phyloP scores from a whole-genome alignment of 2,329 filamentous ascomycete species.

The Plectosphaerella plurivora region DNA sequence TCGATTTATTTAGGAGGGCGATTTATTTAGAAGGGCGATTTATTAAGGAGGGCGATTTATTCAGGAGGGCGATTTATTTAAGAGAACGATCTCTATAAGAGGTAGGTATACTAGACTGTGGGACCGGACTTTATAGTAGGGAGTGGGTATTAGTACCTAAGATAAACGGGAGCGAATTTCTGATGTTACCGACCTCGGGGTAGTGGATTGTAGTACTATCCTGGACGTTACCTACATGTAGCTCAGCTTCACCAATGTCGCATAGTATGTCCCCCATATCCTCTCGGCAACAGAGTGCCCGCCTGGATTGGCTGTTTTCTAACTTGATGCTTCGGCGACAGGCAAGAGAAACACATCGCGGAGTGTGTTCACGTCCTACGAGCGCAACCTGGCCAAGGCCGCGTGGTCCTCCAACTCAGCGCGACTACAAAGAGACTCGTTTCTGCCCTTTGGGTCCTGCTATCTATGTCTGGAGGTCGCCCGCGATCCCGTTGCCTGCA shows the following conservation, averaged over 20 bases:
- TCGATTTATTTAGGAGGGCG: too few species aligned
- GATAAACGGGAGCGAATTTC: too few species aligned
- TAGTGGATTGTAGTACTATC: too few species aligned
- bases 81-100: too few species aligned
- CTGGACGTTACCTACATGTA: too few species aligned
- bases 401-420: slow-evolving; percentile 79
- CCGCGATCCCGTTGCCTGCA: slow-evolving; percentile 77
- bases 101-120: too few species aligned
- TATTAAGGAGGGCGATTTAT: too few species aligned
- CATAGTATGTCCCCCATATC: slow-evolving; percentile 36
- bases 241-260: slow-evolving; percentile 31
- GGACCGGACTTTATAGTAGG: too few species aligned
- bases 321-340: slow-evolving; percentile 19
- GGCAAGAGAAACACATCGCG: slow-evolving; percentile 88
- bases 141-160: too few species aligned
- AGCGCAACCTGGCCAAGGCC: slow-evolving; percentile 75
- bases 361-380: slow-evolving; percentile 89
- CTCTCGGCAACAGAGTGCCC: background rate
- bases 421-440: slow-evolving; percentile 85
- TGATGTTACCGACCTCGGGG: too few species aligned
- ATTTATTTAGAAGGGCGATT: too few species aligned
- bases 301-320: background rate
- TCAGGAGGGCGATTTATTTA: too few species aligned
- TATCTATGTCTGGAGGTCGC: slow-evolving; percentile 80
- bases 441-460: slow-evolving; percentile 87